Evolutionary conservation across 2,329 filamentous ascomycete species (phyloP).

Genomic region (Fusarium graminum): DNA sequence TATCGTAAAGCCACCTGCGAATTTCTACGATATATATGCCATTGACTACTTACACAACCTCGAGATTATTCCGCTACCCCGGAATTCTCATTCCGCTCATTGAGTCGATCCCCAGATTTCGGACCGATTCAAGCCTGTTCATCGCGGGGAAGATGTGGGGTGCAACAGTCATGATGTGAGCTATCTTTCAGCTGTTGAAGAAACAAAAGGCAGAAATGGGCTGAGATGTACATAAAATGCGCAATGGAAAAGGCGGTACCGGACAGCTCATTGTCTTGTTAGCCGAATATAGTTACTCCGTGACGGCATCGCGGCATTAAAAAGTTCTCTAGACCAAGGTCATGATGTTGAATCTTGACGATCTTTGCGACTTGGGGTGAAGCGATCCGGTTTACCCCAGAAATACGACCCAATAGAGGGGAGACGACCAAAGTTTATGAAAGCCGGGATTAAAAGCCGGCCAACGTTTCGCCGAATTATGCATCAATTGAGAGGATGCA

Average conservation of each 20-base stretch:
- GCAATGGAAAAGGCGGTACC: neutral
- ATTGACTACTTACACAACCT: neutral
- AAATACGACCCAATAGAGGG: slow-evolving; percentile 20
- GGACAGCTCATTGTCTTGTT: neutral
- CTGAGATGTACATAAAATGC: neutral
- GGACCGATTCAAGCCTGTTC: slow-evolving; percentile 36
- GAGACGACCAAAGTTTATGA: neutral
- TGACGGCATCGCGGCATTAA: slow-evolving; percentile 26
- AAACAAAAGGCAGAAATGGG: slow-evolving; percentile 3
- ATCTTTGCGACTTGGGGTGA: slow-evolving; percentile 28
- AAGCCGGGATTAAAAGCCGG: slow-evolving; percentile 10
- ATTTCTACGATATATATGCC: slow-evolving; percentile 17
- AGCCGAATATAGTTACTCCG: neutral
- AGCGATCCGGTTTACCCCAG: slow-evolving; percentile 25
- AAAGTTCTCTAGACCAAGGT: slow-evolving; percentile 2
- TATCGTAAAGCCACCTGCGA: neutral
- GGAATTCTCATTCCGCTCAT: slow-evolving; percentile 12
- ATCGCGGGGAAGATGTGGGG: slow-evolving; percentile 37
- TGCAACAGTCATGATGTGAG: slow-evolving; percentile 20
- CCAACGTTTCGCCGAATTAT: slow-evolving; percentile 3
- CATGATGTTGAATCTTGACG: slow-evolving; percentile 20
- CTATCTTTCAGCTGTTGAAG: slow-evolving; percentile 7
- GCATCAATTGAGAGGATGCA: neutral
- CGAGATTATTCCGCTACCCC: neutral
- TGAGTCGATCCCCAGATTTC: slow-evolving; percentile 32